These are phyloP conservation scores for Kalmusia sp. DNA, from an alignment of 2,329 filamentous ascomycete genomes.

Conservation along the genomic window DNA sequence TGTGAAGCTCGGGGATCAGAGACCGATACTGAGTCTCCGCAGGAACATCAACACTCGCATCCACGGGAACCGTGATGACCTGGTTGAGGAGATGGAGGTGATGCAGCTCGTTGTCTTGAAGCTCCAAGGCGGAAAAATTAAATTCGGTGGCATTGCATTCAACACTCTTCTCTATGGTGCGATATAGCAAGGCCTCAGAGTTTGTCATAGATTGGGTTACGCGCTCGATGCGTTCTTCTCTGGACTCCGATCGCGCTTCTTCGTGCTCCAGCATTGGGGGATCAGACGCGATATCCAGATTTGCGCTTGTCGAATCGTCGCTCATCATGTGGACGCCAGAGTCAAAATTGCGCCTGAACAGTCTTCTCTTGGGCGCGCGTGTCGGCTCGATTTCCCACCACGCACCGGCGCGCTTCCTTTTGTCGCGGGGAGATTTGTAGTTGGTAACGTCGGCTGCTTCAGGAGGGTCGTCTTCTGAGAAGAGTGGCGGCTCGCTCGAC, in stretches of 20 bases:
- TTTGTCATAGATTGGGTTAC: slow-evolving; percentile 14
- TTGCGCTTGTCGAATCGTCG: slow-evolving; percentile 28
- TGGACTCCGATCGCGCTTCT: no score
- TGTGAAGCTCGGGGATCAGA: slow-evolving; percentile 32
- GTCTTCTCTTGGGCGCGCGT: slow-evolving; percentile 32
- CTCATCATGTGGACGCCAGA: slow-evolving; percentile 42
- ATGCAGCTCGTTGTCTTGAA: slow-evolving; percentile 31
- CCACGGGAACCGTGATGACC: slow-evolving; percentile 31
- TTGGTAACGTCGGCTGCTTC: slow-evolving; percentile 38
- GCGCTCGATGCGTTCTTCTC: slow-evolving; percentile 1
- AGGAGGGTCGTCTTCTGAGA: slow-evolving; percentile 41
- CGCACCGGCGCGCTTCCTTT: slow-evolving; percentile 40
- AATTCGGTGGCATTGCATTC: slow-evolving; percentile 25
- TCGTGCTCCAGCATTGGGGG: neutral
- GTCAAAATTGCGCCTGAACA: slow-evolving; percentile 39
- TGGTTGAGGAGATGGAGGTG: slow-evolving; percentile 32
- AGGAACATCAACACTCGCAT: slow-evolving; percentile 33
- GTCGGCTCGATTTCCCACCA: slow-evolving; percentile 35
- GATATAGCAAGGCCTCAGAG: neutral
- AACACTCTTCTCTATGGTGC: slow-evolving; percentile 17
- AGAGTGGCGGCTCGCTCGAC: slow-evolving; percentile 41
- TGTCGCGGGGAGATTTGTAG: slow-evolving; percentile 40
- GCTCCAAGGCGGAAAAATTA: slow-evolving; percentile 17
- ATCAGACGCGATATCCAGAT: slow-evolving; percentile 14
- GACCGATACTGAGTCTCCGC: slow-evolving; percentile 38